Evolutionary conservation across 352 stramenopile species (phyloP), one percentile per base, ranked within the genome.

Genomic region (Phytophthora fragariae): DNA sequence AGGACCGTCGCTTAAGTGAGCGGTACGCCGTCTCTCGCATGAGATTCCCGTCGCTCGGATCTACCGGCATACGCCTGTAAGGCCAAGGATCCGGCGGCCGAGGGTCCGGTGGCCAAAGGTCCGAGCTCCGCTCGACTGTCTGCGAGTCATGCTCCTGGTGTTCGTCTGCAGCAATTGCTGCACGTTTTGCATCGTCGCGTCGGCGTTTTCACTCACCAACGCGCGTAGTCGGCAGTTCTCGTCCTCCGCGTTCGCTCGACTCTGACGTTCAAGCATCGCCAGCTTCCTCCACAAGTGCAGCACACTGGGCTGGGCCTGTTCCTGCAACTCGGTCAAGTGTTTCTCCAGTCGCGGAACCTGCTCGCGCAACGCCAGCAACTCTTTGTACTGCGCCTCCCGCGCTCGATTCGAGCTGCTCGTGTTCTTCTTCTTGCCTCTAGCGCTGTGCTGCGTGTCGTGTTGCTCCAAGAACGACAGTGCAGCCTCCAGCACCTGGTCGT

Each of bases 381-480:
- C 72, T 21, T 68, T 56, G 11, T 52, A 37, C 31, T 72, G 66
- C 24, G 57, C 31, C 4, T 76, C 64, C 6, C 75, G 68, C 14
- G 71, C 71, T 29, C 75, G 71, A 19, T 82, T 82, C 62, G 75
- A 50, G 57, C 79, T 77, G 44, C 46, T 53, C 46, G 14, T 53
- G 46, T 62, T 58, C 41, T 66, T 76, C 29, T 72, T 77, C 41
- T 61, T 49, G 56, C 14, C 35, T 17, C 39, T 10, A 29, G 47
- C n/a, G 21, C n/a, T 39, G 7, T 33, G 46, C n/a, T 53, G n/a
- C n/a, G 7, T 15, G 27, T 77, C 64, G 44, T 47, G 62, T 50
- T 76, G 65, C 11, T 81, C 75, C 35, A 81, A 50, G 46, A 81
- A 61, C 41, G 75, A 76, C 49, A 82, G 64, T 44, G 60, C 75